Conservation (phyloP, 2,329 filamentous ascomycete genomes). For the Dactylella cylindrospora region DNA sequence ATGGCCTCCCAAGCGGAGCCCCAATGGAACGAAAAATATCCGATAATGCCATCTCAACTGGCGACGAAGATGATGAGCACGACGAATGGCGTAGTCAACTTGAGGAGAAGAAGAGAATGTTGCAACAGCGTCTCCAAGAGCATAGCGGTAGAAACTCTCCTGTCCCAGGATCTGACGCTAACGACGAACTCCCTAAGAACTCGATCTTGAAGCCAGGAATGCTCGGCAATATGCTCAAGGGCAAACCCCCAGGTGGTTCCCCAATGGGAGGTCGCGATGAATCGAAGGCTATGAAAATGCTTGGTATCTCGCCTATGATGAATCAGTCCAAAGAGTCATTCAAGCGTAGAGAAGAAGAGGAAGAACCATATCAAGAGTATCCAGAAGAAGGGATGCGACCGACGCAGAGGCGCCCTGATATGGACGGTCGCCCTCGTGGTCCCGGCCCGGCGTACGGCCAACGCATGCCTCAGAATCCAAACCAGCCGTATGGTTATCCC, state of each 20-base stretch:
- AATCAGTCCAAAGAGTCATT: conserved; percentile 39
- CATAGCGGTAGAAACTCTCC: conserved; percentile 42
- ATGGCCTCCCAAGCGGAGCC: conserved; percentile 3
- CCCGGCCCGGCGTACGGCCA: conserved; percentile 19
- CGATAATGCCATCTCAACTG: conserved; percentile 23
- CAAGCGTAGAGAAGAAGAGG: conserved; percentile 28
- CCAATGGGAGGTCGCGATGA: conserved; percentile 13
- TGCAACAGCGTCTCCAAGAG: conserved; percentile 37
- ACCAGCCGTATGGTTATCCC: no score
- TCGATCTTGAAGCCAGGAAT: conserved; percentile 39
- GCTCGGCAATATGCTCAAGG: conserved; percentile 40
- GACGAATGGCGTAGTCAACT: conserved; percentile 39
- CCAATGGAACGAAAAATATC: conserved; percentile 39
- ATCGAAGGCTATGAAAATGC: conserved; percentile 29
- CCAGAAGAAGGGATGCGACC: conserved; percentile 21
- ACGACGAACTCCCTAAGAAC: conserved; percentile 32
- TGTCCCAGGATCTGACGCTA: conserved; percentile 29
- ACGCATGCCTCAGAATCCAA: conserved; percentile 20
- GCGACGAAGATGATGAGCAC: conserved; percentile 30
- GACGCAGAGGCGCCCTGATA: conserved; percentile 23
- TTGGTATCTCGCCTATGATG: conserved; percentile 34
- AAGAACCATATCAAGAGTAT: conserved; percentile 10
- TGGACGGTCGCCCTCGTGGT: conserved; percentile 33
- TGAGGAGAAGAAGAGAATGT: conserved; percentile 33
- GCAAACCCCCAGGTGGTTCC: conserved; percentile 19